Conservation (phyloP, 2,329 filamentous ascomycete genomes). For the Aspergillus sp. region DNA sequence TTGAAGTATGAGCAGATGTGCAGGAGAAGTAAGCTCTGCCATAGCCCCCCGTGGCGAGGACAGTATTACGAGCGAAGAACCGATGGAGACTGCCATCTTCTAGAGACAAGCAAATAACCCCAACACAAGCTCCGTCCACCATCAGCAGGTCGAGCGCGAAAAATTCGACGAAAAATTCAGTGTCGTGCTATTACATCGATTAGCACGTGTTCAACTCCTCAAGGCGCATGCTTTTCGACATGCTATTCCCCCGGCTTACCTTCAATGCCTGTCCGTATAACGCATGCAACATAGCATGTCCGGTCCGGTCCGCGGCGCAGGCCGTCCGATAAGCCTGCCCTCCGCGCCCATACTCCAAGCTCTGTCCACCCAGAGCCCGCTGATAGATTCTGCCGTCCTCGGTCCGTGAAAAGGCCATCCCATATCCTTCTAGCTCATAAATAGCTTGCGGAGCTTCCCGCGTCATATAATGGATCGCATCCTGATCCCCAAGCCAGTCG, state of each 20-base stretch:
- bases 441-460: constrained; percentile 5
- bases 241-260: neutral
- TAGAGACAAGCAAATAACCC: neutral
- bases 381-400: constrained; percentile 3
- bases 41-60: constrained; percentile 1
- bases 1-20: constrained; percentile 3
- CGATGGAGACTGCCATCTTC: constrained; percentile 2
- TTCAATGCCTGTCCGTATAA: constrained; percentile 4
- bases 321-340: constrained; percentile 5
- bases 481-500: constrained; percentile 7
- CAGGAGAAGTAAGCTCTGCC: constrained; percentile 3
- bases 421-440: constrained; percentile 3
- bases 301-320: constrained; percentile 3
- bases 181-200: neutral
- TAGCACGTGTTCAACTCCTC: neutral
- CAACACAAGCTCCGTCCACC: neutral
- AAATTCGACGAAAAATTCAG: constrained; percentile 4
- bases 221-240: neutral
- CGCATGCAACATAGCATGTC: constrained; percentile 5
- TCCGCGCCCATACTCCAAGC: constrained; percentile 1
- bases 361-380: constrained; percentile 1
- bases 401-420: constrained; percentile 3
- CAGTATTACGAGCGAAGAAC: constrained; percentile 1
- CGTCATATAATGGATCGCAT: constrained; percentile 7
- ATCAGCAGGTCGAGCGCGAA: constrained; percentile 3